These are phyloP conservation scores for Neurospora africana DNA, from an alignment of 495 filamentous ascomycete species.

Conservation along the genomic window DNA sequence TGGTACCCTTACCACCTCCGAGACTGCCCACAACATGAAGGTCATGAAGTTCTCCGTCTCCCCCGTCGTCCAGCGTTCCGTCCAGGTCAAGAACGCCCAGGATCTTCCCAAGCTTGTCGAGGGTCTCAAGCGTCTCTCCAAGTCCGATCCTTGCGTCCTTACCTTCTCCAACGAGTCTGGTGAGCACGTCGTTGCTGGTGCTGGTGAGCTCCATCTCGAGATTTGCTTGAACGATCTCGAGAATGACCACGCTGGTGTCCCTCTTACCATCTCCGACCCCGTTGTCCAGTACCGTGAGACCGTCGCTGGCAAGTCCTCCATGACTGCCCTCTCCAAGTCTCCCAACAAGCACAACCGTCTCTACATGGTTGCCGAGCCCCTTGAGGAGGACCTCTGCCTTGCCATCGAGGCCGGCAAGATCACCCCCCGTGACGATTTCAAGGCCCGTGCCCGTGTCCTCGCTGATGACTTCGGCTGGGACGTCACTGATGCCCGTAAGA, in stretches of 20 bases:
- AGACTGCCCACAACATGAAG: conserved; percentile 99
- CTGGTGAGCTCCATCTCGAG: conserved; percentile 97
- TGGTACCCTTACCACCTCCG: conserved; percentile 93
- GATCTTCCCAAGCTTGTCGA: conserved; percentile 99
- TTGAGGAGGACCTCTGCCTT: conserved; percentile 80
- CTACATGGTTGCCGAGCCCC: conserved; percentile 81
- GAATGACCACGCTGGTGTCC: conserved; percentile 98
- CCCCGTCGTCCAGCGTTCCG: conserved; percentile 94
- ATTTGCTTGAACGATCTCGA: conserved; percentile 99
- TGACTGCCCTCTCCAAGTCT: conserved; percentile 97
- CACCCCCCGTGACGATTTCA: conserved; percentile 95
- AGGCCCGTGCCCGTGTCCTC: conserved; percentile 90
- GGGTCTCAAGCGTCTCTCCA: conserved; percentile 99
- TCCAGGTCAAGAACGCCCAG: conserved; percentile 99
- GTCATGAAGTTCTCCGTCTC: conserved; percentile 99
- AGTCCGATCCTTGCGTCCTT: conserved; percentile 98
- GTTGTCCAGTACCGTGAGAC: conserved; percentile 98
- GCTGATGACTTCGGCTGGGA: conserved; percentile 98
- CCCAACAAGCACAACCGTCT: conserved; percentile 99
- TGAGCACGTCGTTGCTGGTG: conserved; percentile 98
- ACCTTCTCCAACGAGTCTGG: conserved; percentile 80
- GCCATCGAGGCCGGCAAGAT: conserved; percentile 92
- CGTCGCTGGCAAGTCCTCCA: conserved; percentile 68
- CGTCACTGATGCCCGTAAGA: conserved; percentile 99
- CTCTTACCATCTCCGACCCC: conserved; percentile 90